A percentile compares a stretch with the other conserved stretches of the same genome.
phyloP scores from a whole-genome alignment of 352 stramenopile genomes.

The Thraustochytrium sp. region DNA sequence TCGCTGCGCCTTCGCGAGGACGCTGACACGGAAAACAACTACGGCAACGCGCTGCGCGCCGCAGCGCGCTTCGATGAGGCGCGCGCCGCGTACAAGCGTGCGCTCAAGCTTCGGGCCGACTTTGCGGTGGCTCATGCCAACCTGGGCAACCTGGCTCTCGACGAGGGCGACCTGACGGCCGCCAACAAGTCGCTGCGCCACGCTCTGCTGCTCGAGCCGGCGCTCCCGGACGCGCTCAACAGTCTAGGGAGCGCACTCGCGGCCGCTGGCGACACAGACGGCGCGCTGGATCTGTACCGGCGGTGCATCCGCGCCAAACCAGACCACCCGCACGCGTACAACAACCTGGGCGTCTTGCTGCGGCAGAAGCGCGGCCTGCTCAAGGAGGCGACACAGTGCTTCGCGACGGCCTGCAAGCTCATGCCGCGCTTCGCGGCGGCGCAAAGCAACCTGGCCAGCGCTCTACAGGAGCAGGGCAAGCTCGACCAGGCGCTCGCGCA shows the following conservation, averaged over 20 bases:
- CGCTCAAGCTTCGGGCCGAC: conserved; percentile 75
- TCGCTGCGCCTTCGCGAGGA: conserved; percentile 84
- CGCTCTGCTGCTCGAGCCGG: conserved; percentile 81
- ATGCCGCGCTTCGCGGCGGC: conserved; percentile 83
- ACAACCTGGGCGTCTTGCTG: conserved; percentile 84
- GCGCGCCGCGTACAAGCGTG: conserved; percentile 76
- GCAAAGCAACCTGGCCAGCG: conserved; percentile 84
- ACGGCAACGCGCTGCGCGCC: conserved; percentile 80
- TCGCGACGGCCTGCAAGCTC: conserved; percentile 76
- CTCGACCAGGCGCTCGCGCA: conserved; percentile 85
- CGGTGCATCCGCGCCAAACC: conserved; percentile 78
- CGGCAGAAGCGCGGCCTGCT: conserved; percentile 78
- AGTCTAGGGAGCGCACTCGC: conserved; percentile 83
- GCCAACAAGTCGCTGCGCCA: conserved; percentile 76
- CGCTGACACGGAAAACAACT: conserved; percentile 86
- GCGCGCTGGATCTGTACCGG: conserved; percentile 72
- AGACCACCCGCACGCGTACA: conserved; percentile 85
- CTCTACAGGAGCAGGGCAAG: conserved; percentile 90
- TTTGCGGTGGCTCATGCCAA: conserved; percentile 86
- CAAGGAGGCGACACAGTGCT: conserved; percentile 86
- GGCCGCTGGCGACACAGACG: conserved; percentile 54
- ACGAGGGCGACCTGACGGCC: conserved; percentile 65
- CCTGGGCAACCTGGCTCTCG: conserved; percentile 54
- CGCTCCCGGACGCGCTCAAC: conserved; percentile 87
- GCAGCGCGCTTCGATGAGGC: conserved; percentile 51